A percentile compares a stretch with the other conserved stretches of the same genome.
Evolutionary conservation across 106 monocot genomes (phyloP).

Genomic region (Gastrodia elata): DNA sequence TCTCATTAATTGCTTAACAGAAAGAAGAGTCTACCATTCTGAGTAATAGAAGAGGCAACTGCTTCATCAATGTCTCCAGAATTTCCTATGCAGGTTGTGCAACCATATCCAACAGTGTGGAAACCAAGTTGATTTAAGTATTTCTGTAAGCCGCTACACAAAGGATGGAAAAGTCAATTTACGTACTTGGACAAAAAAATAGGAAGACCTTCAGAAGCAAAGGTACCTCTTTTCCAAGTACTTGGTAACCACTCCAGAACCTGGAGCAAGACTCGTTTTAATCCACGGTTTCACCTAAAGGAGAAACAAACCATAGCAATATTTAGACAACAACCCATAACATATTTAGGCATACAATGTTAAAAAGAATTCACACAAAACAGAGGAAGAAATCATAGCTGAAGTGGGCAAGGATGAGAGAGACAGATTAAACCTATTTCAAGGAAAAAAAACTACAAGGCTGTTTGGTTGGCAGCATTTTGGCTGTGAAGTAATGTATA

Average conservation of each 20-base stretch:
- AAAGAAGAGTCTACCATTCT: constrained; percentile 56
- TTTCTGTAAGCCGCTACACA: constrained; percentile 76
- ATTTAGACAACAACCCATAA: background rate
- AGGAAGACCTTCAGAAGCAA: background rate
- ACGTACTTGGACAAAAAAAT: background rate
- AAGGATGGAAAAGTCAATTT: background rate
- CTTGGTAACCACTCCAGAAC: constrained; percentile 83
- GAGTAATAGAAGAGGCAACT: constrained; percentile 67
- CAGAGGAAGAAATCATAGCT: background rate
- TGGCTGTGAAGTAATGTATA: too few relatives aligned
- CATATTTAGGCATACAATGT: background rate
- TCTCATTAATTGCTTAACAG: background rate
- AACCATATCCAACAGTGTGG: constrained; percentile 88
- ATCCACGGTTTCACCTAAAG: constrained; percentile 89
- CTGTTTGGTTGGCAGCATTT: too few relatives aligned
- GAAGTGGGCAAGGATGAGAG: background rate
- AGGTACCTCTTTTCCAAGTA: constrained; percentile 77
- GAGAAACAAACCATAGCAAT: background rate
- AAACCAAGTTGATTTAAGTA: constrained; percentile 90
- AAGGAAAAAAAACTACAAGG: background rate
- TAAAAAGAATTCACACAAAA: background rate
- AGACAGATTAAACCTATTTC: background rate
- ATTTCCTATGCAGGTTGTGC: constrained; percentile 97
- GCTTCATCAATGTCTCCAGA: constrained; percentile 91
- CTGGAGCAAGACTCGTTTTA: constrained; percentile 91